Base-by-base conservation (phyloP, 2,329 filamentous ascomycete genomes). In the Fusarium incarnatum region DNA sequence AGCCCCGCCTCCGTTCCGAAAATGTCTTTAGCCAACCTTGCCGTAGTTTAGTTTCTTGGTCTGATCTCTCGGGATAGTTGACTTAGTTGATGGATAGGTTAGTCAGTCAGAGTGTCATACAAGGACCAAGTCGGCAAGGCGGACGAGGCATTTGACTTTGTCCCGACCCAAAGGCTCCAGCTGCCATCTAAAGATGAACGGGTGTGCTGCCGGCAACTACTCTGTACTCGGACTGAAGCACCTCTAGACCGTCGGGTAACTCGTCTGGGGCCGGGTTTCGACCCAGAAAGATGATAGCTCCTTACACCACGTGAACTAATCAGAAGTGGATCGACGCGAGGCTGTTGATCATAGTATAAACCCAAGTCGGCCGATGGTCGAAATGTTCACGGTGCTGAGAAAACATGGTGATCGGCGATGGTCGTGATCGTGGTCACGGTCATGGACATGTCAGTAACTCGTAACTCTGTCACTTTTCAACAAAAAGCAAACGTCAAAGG, bases 71-170 rank as follows among this genome's bases (percentile, higher is more conserved):
- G 40, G 32, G 49, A 67, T 52, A 60, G 34, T 56, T 7, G 18
- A 45, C 28, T 49, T 40, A 20, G 30, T 48, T 60, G 54, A 59
- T 27, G 49, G n/a, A 32, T 25, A 30, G 44, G 45, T 45, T 66
- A 37, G 13, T 41, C 37, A 37, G 18, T 41, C 37, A 28, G 18
- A 41, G 15, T 20, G 27, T 22, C 44, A 20, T 37, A 45, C 52
- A 66, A n/a, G 47, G 53, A 44, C 58, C 28, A 54, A 68, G 58
- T 64, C 58, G 58, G 63, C 44, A 71, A 42, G 62, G 67, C 67
- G 67, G 67, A 56, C 55, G 54, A 70, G 67, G 67, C 57, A 71
- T 68, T 71, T 70, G 57, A 60, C 67, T 71, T 68, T 57, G 42
- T 55, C 42, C 48, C 45, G 49, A 41, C 28, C 58, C 42, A 42